Base-by-base conservation (phyloP, 305 asterid species). In the Fraxinus xanthoxyloides region DNA sequence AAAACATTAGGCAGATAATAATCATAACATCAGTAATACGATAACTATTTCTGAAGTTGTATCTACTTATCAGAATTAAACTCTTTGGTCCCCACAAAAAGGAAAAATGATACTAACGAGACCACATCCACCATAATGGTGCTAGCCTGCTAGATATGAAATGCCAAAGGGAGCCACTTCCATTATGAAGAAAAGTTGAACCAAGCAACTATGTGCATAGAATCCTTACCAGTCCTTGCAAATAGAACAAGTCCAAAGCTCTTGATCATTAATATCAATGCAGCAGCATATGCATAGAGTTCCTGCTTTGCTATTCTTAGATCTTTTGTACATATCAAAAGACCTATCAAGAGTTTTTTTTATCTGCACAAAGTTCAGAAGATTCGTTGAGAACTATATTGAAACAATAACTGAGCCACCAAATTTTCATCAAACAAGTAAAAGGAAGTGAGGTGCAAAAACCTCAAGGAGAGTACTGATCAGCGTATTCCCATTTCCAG, bases 201-300 rank as follows among this genome's bases (percentile, higher is more conserved):
- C 65, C 40, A 35, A 48, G 31, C 74, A 77, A 17, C 31, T 8
- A 75, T 79, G 82, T 40, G 76, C 81, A 80, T 7, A 32, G 75
- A 85, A 74, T 76, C 76, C 83, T 79, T 86, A 94, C 99, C 97
- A 75, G 84, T 91, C 94, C 28, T 86, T 82, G 93, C 99, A 95
- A 87, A 87, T 75, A 77, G 91, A 89, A 87, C 98, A 95, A 70
- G 88, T 87, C 79, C 82, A 85, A 80, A 87, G 86, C 84, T 86
- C 87, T 83, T 82, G 89, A 84, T 87, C 82, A 80, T 90, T 86
- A 82, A 78, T 77, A 84, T 82, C 83, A 72, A 28, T 81, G 76
- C 82, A 85, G 86, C 97, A 92, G 85, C 86, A 91, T 23, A 84
- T 54, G 85, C 98, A 90, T 5, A 84, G 80, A 3, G 82, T 77